phyloP scores from a whole-genome alignment of 352 stramenopile species.

The Globisporangium orthogonon region DNA sequence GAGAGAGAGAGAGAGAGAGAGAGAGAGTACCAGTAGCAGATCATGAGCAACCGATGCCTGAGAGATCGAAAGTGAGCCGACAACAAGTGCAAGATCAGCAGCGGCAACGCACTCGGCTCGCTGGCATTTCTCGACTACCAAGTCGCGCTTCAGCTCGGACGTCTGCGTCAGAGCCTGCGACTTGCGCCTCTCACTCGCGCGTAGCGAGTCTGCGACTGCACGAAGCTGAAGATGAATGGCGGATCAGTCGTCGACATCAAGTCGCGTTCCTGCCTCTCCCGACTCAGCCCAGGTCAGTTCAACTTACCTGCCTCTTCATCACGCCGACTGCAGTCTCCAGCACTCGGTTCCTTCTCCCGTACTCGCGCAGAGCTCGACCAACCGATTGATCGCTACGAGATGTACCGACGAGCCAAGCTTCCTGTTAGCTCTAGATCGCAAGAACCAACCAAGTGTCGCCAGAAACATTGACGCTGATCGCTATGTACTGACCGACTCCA shows the following conservation, averaged over 20 bases:
- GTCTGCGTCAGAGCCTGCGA: constrained; percentile 22
- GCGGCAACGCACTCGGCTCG: constrained; percentile 36
- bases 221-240: background rate
- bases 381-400: constrained; percentile 31
- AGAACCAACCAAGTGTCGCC: no score
- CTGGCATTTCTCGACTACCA: constrained; percentile 53
- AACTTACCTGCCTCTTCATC: constrained; percentile 31
- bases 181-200: constrained; percentile 35
- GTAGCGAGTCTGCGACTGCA: constrained; percentile 25
- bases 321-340: constrained; percentile 30
- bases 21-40: background rate
- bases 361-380: constrained; percentile 39
- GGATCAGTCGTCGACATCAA: background rate
- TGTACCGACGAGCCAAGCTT: background rate
- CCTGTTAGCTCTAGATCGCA: background rate
- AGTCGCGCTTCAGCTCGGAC: constrained; percentile 33
- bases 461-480: background rate
- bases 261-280: background rate
- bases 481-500: constrained; percentile 21
- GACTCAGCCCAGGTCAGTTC: no score
- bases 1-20: background rate
- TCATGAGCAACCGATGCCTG: background rate
- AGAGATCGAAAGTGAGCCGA: background rate
- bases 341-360: constrained; percentile 41
- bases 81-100: background rate